A percentile compares a stretch with the other conserved stretches of the same genome.
phyloP scores from a whole-genome alignment of 2,329 filamentous ascomycete species.

The Pseudogymnoascus sp. region DNA sequence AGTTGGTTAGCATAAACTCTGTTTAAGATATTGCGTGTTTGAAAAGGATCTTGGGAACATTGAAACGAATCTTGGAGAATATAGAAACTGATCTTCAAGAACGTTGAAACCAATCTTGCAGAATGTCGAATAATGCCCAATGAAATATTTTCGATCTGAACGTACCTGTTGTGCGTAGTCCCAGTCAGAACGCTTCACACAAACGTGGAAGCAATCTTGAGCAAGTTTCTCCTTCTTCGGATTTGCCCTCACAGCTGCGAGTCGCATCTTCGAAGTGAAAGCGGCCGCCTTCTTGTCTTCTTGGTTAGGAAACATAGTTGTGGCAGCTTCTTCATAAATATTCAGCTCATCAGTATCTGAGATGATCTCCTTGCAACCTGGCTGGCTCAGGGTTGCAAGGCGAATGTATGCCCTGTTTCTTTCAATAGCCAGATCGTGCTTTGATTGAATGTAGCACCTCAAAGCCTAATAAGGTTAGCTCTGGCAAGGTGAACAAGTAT shows the following conservation, averaged over 20 bases:
- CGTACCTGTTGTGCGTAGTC: constrained; percentile 29
- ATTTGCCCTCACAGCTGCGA: constrained; percentile 24
- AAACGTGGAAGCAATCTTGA: constrained; percentile 25
- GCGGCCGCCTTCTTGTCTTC: constrained; percentile 20
- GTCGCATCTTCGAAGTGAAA: constrained; percentile 26
- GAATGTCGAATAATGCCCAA: not conserved
- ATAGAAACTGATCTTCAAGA: constrained; percentile 16
- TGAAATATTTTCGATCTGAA: not conserved
- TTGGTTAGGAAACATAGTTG: constrained; percentile 18
- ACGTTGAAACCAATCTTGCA: not conserved
- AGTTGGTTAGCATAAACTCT: not conserved
- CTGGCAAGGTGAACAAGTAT: not conserved
- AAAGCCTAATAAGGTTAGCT: constrained; percentile 22
- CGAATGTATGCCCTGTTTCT: constrained; percentile 22
- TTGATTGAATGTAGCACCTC: constrained; percentile 26
- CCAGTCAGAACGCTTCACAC: constrained; percentile 26
- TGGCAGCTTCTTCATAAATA: constrained; percentile 26
- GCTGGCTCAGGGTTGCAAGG: constrained; percentile 21
- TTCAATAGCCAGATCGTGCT: constrained; percentile 21
- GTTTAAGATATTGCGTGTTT: not conserved
- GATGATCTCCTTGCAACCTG: constrained; percentile 17
- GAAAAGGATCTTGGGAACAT: constrained; percentile 16
- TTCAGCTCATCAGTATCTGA: constrained; percentile 25
- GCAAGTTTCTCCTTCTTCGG: constrained; percentile 27
- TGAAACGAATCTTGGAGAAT: constrained; percentile 11